A percentile compares a stretch with the other conserved stretches of the same genome.
Conservation (phyloP, 257 asterid genomes). For the Nyctanthes arbortristis region DNA sequence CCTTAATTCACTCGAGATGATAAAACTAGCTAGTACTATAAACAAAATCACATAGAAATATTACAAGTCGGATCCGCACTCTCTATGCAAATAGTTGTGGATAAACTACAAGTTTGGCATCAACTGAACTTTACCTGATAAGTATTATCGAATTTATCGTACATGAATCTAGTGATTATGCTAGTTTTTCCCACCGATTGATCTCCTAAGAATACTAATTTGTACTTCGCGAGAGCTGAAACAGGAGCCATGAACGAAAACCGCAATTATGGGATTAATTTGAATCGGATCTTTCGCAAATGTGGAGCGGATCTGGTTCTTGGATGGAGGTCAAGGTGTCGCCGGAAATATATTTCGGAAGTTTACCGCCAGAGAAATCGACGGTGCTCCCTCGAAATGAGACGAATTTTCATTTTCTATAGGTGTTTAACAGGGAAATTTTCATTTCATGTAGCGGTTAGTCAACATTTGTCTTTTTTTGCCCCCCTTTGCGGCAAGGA, state of each 20-base stretch:
- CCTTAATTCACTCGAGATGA: background rate
- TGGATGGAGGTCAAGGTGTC: background rate
- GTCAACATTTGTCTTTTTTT: too few species aligned
- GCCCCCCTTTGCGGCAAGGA: too few species aligned
- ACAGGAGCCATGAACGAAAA: conserved; percentile 69
- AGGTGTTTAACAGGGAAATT: too few species aligned
- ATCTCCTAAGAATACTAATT: background rate
- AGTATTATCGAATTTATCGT: conserved; percentile 85
- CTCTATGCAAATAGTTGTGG: background rate
- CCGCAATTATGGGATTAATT: background rate
- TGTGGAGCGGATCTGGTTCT: background rate
- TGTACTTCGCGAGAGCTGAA: background rate
- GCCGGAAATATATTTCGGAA: background rate
- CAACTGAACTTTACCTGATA: conserved; percentile 66
- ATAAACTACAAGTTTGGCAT: background rate
- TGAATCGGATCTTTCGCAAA: background rate
- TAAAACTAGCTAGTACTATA: background rate
- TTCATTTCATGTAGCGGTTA: too few species aligned
- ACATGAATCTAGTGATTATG: conserved; percentile 92
- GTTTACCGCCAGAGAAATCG: background rate
- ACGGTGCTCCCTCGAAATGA: background rate
- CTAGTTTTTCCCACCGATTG: conserved; percentile 78
- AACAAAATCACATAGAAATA: background rate
- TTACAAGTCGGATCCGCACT: background rate
- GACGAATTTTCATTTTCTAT: background rate